Evolutionary conservation across 345 rosid species (phyloP).

Genomic region (Gossypium turneri): DNA sequence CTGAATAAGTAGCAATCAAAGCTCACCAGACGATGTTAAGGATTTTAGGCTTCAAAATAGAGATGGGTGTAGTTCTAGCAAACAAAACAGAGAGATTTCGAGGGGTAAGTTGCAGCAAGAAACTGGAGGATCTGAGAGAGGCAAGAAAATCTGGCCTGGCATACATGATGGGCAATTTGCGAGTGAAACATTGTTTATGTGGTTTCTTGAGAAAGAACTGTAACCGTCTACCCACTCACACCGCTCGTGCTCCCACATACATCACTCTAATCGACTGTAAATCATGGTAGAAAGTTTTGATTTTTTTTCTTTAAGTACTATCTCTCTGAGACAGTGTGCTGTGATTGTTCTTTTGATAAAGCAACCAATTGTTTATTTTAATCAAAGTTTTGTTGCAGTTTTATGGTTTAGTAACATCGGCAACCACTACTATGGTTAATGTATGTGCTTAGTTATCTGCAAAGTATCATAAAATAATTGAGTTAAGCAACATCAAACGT

Average conservation of each 20-base stretch:
- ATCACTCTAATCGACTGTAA: conserved; percentile 25
- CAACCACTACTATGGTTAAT: background rate
- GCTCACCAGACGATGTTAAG: background rate
- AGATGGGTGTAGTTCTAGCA: background rate
- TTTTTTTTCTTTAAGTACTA: too few species aligned
- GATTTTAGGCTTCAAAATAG: background rate
- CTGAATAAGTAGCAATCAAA: background rate
- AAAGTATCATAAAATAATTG: background rate
- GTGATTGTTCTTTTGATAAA: background rate
- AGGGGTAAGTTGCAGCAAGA: background rate
- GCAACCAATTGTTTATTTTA: background rate
- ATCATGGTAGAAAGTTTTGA: background rate
- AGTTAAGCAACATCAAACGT: background rate
- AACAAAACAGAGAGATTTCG: conserved; percentile 16
- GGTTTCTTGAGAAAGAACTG: conserved; percentile 32
- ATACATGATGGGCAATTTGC: conserved; percentile 29
- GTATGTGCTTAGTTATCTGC: background rate
- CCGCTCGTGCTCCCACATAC: conserved; percentile 27
- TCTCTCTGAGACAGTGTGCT: background rate
- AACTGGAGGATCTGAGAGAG: conserved; percentile 24
- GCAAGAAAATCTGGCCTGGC: conserved; percentile 38
- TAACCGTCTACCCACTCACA: conserved; percentile 20
- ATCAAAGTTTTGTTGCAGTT: background rate
- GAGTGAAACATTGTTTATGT: conserved; percentile 22
- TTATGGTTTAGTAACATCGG: background rate